phyloP scores from a whole-genome alignment of 805 yeast species.

The Yarrowia sp. region DNA sequence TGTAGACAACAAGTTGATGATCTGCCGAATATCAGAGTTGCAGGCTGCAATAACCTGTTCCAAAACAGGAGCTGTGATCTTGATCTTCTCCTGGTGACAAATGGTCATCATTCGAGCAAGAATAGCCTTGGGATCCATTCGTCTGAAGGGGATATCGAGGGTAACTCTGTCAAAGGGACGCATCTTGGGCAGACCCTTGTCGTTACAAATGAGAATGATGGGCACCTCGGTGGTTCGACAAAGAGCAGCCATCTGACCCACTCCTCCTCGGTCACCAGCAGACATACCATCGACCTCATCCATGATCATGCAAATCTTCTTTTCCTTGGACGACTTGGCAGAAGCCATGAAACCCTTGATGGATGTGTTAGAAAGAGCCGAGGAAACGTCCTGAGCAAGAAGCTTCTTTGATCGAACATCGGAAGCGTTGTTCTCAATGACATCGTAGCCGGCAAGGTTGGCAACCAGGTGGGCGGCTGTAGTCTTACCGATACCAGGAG shows the following conservation, averaged over 20 bases:
- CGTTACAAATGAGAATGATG: constrained; percentile 91
- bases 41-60: constrained; percentile 87
- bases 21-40: constrained; percentile 90
- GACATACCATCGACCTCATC: constrained; percentile 99
- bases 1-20: constrained; percentile 85
- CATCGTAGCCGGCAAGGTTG: constrained; percentile 75
- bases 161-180: constrained; percentile 89
- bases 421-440: constrained; percentile 87
- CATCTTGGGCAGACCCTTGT: constrained; percentile 91
- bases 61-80: constrained; percentile 78
- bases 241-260: constrained; percentile 87
- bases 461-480: constrained; percentile 88
- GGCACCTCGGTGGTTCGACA: constrained; percentile 89
- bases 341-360: constrained; percentile 75
- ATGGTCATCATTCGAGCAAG: constrained; percentile 87
- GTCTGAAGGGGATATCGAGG: constrained; percentile 79
- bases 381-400: constrained; percentile 70
- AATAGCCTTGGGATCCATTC: constrained; percentile 85
- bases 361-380: constrained; percentile 80
- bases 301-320: constrained; percentile 84
- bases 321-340: constrained; percentile 49
- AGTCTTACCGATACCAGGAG: constrained; percentile 95
- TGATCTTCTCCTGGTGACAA: constrained; percentile 82
- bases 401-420: constrained; percentile 85
- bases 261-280: constrained; percentile 98